Base-by-base conservation (phyloP, 2,329 filamentous ascomycete species). In the Huntiella omanensis region DNA sequence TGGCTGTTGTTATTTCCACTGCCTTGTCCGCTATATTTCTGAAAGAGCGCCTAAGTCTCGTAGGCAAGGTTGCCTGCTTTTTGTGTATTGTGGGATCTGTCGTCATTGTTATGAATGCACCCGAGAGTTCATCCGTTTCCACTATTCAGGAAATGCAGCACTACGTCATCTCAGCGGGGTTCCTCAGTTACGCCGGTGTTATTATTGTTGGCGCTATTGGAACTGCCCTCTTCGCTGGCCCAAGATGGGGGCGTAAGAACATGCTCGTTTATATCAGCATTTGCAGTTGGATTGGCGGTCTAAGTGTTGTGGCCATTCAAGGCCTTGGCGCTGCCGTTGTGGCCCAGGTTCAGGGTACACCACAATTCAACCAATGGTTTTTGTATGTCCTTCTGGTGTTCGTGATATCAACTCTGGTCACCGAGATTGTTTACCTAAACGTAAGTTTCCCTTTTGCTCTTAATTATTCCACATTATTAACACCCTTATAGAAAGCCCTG, bases 201-300 rank as follows among this genome's bases (percentile, higher is more conserved):
- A 72, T 96, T 52, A 72, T 96, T 33, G 57, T 91, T 17, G 83
- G 77, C 0, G 81, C 77, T 49, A 55, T 66, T 8, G 72, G 86
- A 51, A 75, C 82, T 33, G 85, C 85, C 1, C 63, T 91, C 41
- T 96, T 80, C 71, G 78, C 75, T 37, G 91, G 76, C 0, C 91
- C 91, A 12, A 73, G 80, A 55, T 98, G 88, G 59, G 91, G 87
- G 42, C 95, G 93, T 65, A 88, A 85, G 70, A 88, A 83, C 57
- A 96, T 98, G 91, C 71, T 98, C 60, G 86, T 96, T 33, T 96
- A 98, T 63, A 76, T 98, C 54, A 87, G 81, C 54, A 88, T 98
- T 55, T 98, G 91, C 71, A 94, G 86, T 64, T 74, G 92, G 68
- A 77, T 96, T 51, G 91, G 91, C 52, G 91, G 87, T 1, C 67